Evolutionary conservation across 441 rosid species (phyloP).

Genomic region (Populus tomentosa): DNA sequence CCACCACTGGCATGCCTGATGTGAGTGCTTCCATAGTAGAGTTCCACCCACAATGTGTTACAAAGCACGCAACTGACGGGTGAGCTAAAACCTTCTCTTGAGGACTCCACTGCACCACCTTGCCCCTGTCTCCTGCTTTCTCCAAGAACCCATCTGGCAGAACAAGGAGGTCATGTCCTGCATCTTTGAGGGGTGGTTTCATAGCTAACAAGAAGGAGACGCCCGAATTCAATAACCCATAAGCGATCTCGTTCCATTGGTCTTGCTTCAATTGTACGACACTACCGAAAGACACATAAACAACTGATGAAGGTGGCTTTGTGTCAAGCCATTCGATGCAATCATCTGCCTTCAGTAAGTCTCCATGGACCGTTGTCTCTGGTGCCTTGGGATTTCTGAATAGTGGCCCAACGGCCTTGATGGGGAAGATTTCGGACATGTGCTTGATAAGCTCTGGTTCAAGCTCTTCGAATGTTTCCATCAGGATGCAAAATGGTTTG

Average conservation of each 20-base stretch:
- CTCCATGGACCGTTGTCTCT: slow-evolving; percentile 29
- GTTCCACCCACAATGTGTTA: slow-evolving; percentile 92
- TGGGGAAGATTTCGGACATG: slow-evolving; percentile 45
- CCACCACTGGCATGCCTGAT: slow-evolving; percentile 55
- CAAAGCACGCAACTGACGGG: slow-evolving; percentile 56
- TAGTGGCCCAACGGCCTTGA: slow-evolving; percentile 63
- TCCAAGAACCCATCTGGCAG: slow-evolving; percentile 58
- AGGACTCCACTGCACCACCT: slow-evolving; percentile 64
- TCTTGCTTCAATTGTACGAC: slow-evolving; percentile 52
- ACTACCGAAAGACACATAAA: slow-evolving; percentile 69
- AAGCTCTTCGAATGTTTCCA: slow-evolving; percentile 65
- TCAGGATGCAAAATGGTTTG: slow-evolving; percentile 55
- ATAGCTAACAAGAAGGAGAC: slow-evolving; percentile 71
- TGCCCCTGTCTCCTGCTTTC: slow-evolving; percentile 50
- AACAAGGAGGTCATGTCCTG: slow-evolving; percentile 18
- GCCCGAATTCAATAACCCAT: slow-evolving; percentile 47
- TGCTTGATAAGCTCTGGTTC: slow-evolving; percentile 50
- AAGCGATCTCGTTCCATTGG: slow-evolving; percentile 65
- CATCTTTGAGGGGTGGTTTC: slow-evolving; percentile 33
- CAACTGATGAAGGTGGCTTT: slow-evolving; percentile 52
- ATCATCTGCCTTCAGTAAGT: slow-evolving; percentile 46
- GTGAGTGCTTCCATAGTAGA: slow-evolving; percentile 71
- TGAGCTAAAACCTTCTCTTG: slow-evolving; percentile 73
- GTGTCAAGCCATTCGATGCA: slow-evolving; percentile 69
- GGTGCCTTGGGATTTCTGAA: slow-evolving; percentile 41